Evolutionary conservation across 139 green algal species (phyloP).

Genomic region (Desmodesmus armatus): DNA sequence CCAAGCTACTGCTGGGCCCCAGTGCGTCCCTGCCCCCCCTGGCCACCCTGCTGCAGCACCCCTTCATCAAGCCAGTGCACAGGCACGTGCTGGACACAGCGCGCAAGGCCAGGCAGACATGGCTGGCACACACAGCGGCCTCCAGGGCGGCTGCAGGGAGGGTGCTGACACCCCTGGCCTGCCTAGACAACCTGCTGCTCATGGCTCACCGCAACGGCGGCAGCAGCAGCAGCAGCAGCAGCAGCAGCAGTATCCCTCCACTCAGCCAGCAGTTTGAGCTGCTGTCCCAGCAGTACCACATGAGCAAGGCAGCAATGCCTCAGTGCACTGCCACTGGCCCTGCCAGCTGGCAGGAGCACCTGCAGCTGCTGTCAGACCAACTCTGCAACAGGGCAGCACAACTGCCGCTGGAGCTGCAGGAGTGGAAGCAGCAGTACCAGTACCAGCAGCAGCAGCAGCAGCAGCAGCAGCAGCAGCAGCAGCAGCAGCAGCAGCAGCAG

Average conservation of each 20-base stretch:
- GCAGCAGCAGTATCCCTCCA: not conserved
- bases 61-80: no score
- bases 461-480: not conserved
- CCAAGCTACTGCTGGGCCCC: no score
- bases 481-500: not conserved
- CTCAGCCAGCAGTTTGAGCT: not conserved
- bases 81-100: no score
- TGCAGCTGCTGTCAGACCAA: no score
- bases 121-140: no score
- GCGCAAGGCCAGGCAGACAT: no score
- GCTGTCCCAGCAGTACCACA: not conserved
- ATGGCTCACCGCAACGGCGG: not conserved
- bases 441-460: constrained; percentile 1
- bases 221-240: not conserved
- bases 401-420: not conserved
- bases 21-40: no score
- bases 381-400: not conserved
- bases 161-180: no score
- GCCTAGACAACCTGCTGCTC: not conserved
- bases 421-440: not conserved
- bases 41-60: no score
- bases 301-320: not conserved
- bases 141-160: no score
- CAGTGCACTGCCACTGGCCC: not conserved
- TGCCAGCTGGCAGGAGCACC: no score